phyloP scores from a whole-genome alignment of 108 stramenopile genomes.

The Nitzschia inconspicua region DNA sequence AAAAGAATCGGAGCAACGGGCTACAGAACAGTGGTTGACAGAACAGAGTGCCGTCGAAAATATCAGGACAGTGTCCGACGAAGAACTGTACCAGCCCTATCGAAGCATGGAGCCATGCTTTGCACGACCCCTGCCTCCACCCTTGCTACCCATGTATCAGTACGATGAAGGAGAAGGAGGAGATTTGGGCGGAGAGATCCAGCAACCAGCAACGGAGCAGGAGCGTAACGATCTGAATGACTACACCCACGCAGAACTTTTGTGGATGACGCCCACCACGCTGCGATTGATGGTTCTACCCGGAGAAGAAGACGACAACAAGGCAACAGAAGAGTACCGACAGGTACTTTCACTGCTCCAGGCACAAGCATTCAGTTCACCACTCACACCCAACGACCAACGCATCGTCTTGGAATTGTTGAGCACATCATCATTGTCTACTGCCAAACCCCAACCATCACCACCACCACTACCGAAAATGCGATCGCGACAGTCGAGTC shows the following conservation, averaged over 20 bases:
- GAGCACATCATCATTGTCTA: neutral
- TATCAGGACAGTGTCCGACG: neutral
- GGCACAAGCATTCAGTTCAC: slow-evolving; percentile 52
- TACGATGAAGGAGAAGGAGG: slow-evolving; percentile 29
- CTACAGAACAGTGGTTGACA: slow-evolving; percentile 8
- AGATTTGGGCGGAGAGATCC: no score
- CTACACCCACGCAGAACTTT: slow-evolving; percentile 61
- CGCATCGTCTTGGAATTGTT: slow-evolving; percentile 61
- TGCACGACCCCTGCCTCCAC: slow-evolving; percentile 50
- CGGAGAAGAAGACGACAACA: slow-evolving; percentile 24
- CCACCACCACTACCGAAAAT: slow-evolving; percentile 1
- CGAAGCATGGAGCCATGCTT: slow-evolving; percentile 34
- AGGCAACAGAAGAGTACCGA: slow-evolving; percentile 35
- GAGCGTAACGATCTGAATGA: slow-evolving; percentile 42
- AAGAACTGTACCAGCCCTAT: slow-evolving; percentile 19
- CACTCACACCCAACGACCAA: slow-evolving; percentile 63
- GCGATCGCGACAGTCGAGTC: neutral
- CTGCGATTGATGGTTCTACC: slow-evolving; percentile 56
- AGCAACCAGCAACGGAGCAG: slow-evolving; percentile 20
- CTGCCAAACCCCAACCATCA: no score
- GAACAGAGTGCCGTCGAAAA: neutral
- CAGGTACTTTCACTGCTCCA: slow-evolving; percentile 54
- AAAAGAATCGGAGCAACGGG: slow-evolving; percentile 20
- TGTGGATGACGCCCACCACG: slow-evolving; percentile 75
- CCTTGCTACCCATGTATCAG: slow-evolving; percentile 29